Percentiles rank a stretch among this genome's conserved stretches.
Evolutionary conservation across 495 filamentous ascomycete genomes (phyloP).

Genomic region (Entonaema liquescens): DNA sequence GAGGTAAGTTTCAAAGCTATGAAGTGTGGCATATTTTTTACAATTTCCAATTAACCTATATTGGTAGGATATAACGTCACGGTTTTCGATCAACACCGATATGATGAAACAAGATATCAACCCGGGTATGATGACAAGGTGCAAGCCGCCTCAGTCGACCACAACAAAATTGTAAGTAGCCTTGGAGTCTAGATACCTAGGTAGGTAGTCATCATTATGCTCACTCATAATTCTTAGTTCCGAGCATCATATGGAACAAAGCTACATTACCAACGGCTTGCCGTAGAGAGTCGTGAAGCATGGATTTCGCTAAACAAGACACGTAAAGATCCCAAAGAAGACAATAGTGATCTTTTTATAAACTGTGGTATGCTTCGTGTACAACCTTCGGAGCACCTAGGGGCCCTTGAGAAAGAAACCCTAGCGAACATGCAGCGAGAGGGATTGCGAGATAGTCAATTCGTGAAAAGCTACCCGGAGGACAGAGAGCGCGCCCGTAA

Average conservation of each 20-base stretch:
- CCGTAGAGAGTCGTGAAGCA: not conserved
- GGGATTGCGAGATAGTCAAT: not conserved
- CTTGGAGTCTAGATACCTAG: not conserved
- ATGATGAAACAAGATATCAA: not conserved
- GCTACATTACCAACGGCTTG: not conserved
- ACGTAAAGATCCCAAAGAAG: not conserved
- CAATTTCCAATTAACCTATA: not conserved
- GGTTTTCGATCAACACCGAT: not conserved
- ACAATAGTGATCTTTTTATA: not conserved
- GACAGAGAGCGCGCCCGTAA: not conserved
- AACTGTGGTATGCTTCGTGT: not conserved
- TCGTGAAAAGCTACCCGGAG: not conserved
- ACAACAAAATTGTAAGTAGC: not conserved
- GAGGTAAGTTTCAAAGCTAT: not conserved
- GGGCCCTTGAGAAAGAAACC: not conserved
- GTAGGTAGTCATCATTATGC: not conserved
- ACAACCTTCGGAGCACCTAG: not conserved
- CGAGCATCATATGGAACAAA: slow-evolving; percentile 1
- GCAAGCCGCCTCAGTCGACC: not conserved
- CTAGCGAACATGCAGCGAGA: not conserved
- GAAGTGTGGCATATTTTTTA: not conserved
- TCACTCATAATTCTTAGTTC: slow-evolving; percentile 14
- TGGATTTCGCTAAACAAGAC: not conserved
- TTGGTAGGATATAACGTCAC: not conserved
- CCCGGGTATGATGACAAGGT: not conserved